Percentiles rank a stretch among this genome's conserved stretches.
phyloP scores from a whole-genome alignment of 768 basidiomycete genomes.

The Mycena kentingensis region DNA sequence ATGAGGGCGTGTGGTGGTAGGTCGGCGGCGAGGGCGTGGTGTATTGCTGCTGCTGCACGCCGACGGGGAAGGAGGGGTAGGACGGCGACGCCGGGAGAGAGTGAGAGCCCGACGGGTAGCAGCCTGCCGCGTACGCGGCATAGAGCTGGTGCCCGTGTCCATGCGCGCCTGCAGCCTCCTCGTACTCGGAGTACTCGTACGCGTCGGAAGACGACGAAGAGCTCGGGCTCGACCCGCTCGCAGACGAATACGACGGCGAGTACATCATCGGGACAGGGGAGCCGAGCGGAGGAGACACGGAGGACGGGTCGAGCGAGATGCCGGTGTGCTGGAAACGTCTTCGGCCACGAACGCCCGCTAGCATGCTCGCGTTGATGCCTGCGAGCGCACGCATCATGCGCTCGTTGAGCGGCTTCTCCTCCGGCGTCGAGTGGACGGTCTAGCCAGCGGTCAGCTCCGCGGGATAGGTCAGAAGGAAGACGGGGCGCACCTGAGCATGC shows the following conservation, averaged over 20 bases:
- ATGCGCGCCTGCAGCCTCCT: too few relatives aligned
- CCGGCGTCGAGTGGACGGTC: conserved; percentile 24
- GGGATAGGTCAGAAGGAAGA: not conserved
- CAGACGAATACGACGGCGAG: not conserved
- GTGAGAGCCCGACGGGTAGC: not conserved
- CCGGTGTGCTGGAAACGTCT: conserved; percentile 4
- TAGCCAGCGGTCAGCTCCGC: not conserved
- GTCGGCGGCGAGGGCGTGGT: not conserved
- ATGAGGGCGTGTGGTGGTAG: not conserved
- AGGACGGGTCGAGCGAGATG: too few relatives aligned
- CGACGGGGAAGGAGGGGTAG: not conserved
- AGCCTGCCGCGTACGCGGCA: not conserved
- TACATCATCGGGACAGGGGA: not conserved
- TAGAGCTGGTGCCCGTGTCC: not conserved
- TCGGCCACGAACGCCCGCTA: conserved; percentile 19
- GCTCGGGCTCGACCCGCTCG: not conserved
- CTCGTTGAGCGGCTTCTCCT: conserved; percentile 24
- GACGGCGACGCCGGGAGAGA: not conserved
- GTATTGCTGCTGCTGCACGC: not conserved
- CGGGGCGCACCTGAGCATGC: conserved; percentile 50
- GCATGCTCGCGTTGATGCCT: conserved; percentile 20
- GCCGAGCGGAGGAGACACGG: too few relatives aligned
- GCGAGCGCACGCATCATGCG: conserved; percentile 24
- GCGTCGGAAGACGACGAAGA: not conserved
- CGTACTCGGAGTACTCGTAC: not conserved